Base-by-base conservation (phyloP, 2,329 filamentous ascomycete species). In the Gnomoniopsis sp. region DNA sequence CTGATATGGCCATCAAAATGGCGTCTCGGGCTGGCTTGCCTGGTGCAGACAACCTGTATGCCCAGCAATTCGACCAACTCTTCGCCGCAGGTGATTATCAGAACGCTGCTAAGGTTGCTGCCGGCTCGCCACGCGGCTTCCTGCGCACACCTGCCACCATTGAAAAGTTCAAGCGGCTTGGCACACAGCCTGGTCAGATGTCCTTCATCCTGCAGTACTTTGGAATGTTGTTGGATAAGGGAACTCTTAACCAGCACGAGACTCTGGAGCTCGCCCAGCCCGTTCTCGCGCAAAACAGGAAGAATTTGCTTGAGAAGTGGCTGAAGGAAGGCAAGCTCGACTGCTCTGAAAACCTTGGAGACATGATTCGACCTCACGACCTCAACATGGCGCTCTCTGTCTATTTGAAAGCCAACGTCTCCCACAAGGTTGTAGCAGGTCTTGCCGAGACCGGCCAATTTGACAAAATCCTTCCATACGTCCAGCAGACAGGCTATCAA, bases 271-370 rank as follows among this genome's bases (percentile, higher is more conserved):
- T 99, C 62, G 93, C 95, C 11, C 87, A 92, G 65, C 95, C 95
- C 21, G 95, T 99, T 21, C 83, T 99, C 59, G 87, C 89, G 58
- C 95, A 99, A 75, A 95, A 93, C 73, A 87, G 95, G 65, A 98
- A 97, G 78, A 91, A 98, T 70, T 79, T 99, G 26, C 84, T 99
- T 30, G 95, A 98, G 77, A 99, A 99, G 77, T 99, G 96, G 96
- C 84, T 98, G 74, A 89, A 89, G 70, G 95, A 98, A 77, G 89
- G 91, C 75, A 99, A 99, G 80, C 83, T 99, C 47, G 91, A 96
- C 72, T 93, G 90, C 76, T 98, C 95, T 0, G 95, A 99, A 77
- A 91, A 97, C 74, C 85, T 99, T 52, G 95, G 95, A 78, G 96
- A 99, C 72, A 86, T 96, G 68, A 90, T 98, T 53, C 90, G 95